Conservation (phyloP, 305 asterid species). For the Fraxinus velutina region DNA sequence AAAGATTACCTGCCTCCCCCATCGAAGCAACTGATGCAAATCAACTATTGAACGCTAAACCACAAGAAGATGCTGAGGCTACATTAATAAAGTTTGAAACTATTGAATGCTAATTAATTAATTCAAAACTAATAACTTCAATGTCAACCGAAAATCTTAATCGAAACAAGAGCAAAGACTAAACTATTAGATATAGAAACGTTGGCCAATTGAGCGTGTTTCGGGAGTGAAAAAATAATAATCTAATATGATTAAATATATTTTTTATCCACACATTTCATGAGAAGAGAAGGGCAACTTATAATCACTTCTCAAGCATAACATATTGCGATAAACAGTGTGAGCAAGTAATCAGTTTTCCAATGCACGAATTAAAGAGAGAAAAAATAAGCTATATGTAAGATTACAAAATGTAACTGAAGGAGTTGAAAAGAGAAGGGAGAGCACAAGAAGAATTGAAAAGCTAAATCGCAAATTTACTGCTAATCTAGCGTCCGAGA, state of each 20-base stretch:
- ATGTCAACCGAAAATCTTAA: background rate
- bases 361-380: background rate
- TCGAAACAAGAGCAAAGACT: background rate
- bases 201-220: background rate
- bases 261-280: background rate
- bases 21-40: background rate
- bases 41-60: background rate
- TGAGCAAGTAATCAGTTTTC: background rate
- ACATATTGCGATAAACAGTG: background rate
- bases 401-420: conserved; percentile 20
- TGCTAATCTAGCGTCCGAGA: conserved; percentile 23
- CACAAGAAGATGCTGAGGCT: background rate
- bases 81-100: background rate
- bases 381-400: background rate
- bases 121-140: background rate
- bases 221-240: background rate
- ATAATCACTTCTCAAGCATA: background rate
- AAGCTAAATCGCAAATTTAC: conserved; percentile 27
- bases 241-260: background rate
- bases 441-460: conserved; percentile 10
- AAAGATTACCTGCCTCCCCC: background rate
- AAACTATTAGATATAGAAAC: background rate
- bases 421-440: background rate
- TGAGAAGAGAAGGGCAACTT: too few species aligned
- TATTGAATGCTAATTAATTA: background rate